Evolutionary conservation across 345 rosid species (phyloP), one percentile per base, ranked within the genome.

Genomic region (Erodium maritimum): DNA sequence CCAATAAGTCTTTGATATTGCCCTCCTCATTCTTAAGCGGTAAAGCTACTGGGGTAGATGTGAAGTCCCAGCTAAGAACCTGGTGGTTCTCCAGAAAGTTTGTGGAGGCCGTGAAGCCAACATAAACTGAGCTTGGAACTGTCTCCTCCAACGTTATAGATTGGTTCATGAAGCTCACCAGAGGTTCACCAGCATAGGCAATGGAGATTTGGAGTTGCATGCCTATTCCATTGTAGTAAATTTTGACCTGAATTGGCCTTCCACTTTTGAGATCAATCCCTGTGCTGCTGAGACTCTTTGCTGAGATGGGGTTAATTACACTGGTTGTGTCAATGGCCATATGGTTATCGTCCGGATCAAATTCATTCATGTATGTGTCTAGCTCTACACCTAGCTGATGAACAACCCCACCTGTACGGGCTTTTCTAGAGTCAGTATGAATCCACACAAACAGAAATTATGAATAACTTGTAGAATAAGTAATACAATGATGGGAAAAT

Each of bases 261-360:
- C 78, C 78, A 61, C 78, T 73, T 67, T 62, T 76, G 11, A 75
- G 75, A 17, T 75, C 64, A 60, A 79, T 69, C 10, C 76, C 72
- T 14, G 52, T 61, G 57, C 24, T 17, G 45, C 33, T 68, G n/a
- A 79, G 67, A 52, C 70, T 73, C 54, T 52, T 10, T 10, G 67
- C 55, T 22, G 55, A 53, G 17, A 68, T 48, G 0, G 76, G 67
- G 24, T 20, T 45, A 21, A 46, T 52, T 52, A 67, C 69, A 50
- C 67, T 67, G 24, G 53, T 68, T 18, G 76, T 70, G 59, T 63
- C 73, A 19, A 78, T 59, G 17, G 72, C 79, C 2, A 69, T 13
- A 9, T 70, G 80, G 60, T 78, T 79, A 3, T 18, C 74, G 16
- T 79, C 72, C 5, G 60, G 65, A 69, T 73, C 76, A 18, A 70